phyloP scores from a whole-genome alignment of 805 yeast genomes.

The Starmerella davenportii region DNA sequence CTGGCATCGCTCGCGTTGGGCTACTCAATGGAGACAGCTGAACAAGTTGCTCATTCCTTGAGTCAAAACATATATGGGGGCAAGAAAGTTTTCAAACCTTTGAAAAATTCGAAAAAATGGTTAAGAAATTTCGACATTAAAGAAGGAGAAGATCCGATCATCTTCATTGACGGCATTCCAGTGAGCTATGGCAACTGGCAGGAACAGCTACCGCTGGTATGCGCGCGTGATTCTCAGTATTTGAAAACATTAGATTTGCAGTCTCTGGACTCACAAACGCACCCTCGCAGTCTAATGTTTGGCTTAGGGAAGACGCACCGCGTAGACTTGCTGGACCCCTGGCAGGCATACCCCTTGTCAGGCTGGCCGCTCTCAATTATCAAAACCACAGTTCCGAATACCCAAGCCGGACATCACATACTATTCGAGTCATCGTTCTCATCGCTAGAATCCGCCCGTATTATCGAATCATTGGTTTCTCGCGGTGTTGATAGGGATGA shows the following conservation, averaged over 20 bases:
- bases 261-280: not conserved
- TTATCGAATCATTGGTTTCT: constrained; percentile 5
- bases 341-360: not conserved
- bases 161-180: constrained; percentile 48
- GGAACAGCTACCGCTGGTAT: constrained; percentile 12
- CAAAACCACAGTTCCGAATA: not conserved
- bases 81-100: not conserved
- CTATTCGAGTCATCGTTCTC: constrained; percentile 8
- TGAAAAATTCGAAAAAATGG: constrained; percentile 17
- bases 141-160: constrained; percentile 29
- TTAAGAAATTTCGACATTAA: constrained; percentile 22
- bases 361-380: constrained; percentile 6
- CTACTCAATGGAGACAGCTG: constrained; percentile 4
- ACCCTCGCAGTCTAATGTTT: constrained; percentile 12
- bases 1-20: constrained; percentile 9
- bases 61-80: not conserved
- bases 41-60: not conserved
- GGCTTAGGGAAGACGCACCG: constrained; percentile 7
- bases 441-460: constrained; percentile 1
- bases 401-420: constrained; percentile 1
- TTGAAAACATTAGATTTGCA: constrained; percentile 15
- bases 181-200: constrained; percentile 16
- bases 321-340: constrained; percentile 9
- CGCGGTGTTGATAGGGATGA: constrained; percentile 1
- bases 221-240: constrained; percentile 34